Conservation (phyloP, 2,329 filamentous ascomycete species). For the Hypoxylon sp. region DNA sequence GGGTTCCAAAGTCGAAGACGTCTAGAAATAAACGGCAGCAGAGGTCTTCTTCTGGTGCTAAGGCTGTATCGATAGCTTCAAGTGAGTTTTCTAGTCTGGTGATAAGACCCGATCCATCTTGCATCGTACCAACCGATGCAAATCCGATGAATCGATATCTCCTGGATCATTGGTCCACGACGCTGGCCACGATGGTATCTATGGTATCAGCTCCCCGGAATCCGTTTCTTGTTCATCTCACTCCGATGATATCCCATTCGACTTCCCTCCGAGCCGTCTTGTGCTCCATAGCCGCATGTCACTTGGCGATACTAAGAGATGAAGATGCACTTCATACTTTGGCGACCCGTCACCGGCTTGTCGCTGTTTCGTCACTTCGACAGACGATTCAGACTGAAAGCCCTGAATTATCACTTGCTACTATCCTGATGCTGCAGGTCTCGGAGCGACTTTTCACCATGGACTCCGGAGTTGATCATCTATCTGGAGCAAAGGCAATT, state of each 20-base stretch:
- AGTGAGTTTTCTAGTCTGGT: slow-evolving; percentile 5
- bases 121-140: slow-evolving; percentile 36
- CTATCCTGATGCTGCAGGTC: slow-evolving; percentile 53
- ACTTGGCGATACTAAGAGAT: slow-evolving; percentile 50
- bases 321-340: slow-evolving; percentile 45
- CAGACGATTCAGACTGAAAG: slow-evolving; percentile 43
- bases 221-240: slow-evolving; percentile 53
- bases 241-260: slow-evolving; percentile 52
- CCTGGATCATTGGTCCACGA: slow-evolving; percentile 53
- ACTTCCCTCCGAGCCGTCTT: slow-evolving; percentile 50
- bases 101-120: slow-evolving; percentile 32
- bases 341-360: slow-evolving; percentile 47
- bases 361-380: slow-evolving; percentile 46
- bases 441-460: slow-evolving; percentile 53
- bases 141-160: slow-evolving; percentile 43
- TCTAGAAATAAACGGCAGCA: slow-evolving; percentile 30
- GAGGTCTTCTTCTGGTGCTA: slow-evolving; percentile 9
- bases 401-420: slow-evolving; percentile 52
- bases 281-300: slow-evolving; percentile 53
- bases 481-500: slow-evolving; percentile 53
- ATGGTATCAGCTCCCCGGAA: slow-evolving; percentile 50
- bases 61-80: slow-evolving; percentile 1
- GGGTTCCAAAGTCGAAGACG: slow-evolving; percentile 23
- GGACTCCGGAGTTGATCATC: slow-evolving; percentile 51
- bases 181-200: slow-evolving; percentile 50